phyloP scores from a whole-genome alignment of 129 eudicot genomes.

The Ambrosia artemisiifolia region DNA sequence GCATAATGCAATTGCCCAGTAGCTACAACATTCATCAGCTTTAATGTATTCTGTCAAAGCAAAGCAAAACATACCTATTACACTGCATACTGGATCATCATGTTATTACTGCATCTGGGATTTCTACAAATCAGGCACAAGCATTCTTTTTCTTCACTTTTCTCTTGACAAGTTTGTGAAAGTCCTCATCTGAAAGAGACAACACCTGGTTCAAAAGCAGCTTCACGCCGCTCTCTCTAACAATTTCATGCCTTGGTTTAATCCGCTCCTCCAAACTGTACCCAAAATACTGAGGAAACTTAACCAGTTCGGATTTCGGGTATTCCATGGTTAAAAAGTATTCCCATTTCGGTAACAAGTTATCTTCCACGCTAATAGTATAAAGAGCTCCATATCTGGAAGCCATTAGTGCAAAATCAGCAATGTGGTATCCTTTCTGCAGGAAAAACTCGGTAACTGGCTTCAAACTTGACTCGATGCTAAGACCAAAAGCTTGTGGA shows the following conservation, averaged over 20 bases:
- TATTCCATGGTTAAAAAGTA: slow-evolving; percentile 71
- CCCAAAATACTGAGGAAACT: slow-evolving; percentile 88
- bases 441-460: slow-evolving; percentile 76
- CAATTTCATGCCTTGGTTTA: slow-evolving; percentile 65
- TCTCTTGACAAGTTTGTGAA: slow-evolving; percentile 54
- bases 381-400: slow-evolving; percentile 72
- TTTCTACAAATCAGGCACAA: slow-evolving; percentile 30
- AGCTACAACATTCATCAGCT: slow-evolving; percentile 33
- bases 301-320: slow-evolving; percentile 60
- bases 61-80: slow-evolving; percentile 1
- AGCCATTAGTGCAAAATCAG: slow-evolving; percentile 61
- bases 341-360: slow-evolving; percentile 80
- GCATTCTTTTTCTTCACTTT: slow-evolving; percentile 57
- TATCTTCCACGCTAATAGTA: slow-evolving; percentile 45
- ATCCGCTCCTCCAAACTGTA: slow-evolving; percentile 85
- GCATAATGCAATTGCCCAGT: slow-evolving; percentile 24
- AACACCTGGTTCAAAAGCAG: slow-evolving; percentile 72
- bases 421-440: slow-evolving; percentile 61
- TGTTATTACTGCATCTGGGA: slow-evolving; percentile 18
- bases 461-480: slow-evolving; percentile 71
- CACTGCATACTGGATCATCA: slow-evolving; percentile 32
- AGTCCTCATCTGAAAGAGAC: slow-evolving; percentile 58
- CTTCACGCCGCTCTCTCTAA: slow-evolving; percentile 57
- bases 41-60: slow-evolving; percentile 6
- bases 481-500: slow-evolving; percentile 85